Conservation (phyloP, 495 filamentous ascomycete genomes). For the Penicillium nucicola region DNA sequence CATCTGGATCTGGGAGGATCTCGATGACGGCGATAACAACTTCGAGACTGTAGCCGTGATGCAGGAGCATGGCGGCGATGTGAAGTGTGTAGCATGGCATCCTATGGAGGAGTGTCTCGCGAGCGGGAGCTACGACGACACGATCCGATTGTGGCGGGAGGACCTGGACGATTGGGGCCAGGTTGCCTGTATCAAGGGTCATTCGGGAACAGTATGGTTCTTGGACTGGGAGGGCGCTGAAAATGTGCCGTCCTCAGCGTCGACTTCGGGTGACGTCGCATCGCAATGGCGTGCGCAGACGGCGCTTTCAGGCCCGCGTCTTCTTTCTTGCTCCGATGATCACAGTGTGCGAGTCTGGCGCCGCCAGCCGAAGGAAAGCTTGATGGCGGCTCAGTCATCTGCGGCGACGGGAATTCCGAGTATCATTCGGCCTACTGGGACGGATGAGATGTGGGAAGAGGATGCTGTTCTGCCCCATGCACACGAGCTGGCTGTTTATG, state of each 20-base stretch:
- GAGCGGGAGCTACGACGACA: slow-evolving; percentile 88
- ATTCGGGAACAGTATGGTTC: slow-evolving; percentile 82
- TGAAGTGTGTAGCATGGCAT: slow-evolving; percentile 92
- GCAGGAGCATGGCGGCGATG: slow-evolving; percentile 89
- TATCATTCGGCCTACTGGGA: slow-evolving; percentile 68
- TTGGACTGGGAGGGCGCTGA: slow-evolving; percentile 68
- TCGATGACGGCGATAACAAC: slow-evolving; percentile 78
- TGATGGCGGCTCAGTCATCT: slow-evolving; percentile 19
- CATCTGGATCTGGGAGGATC: slow-evolving; percentile 99
- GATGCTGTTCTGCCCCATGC: slow-evolving; percentile 65
- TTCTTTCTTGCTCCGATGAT: slow-evolving; percentile 81
- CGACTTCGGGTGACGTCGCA: slow-evolving; percentile 7
- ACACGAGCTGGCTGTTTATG: slow-evolving; percentile 80
- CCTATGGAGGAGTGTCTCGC: slow-evolving; percentile 78
- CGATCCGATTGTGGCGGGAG: slow-evolving; percentile 82
- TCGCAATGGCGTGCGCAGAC: slow-evolving; percentile 37
- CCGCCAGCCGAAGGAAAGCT: slow-evolving; percentile 50
- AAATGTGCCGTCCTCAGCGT: slow-evolving; percentile 11
- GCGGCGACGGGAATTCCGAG: slow-evolving; percentile 58
- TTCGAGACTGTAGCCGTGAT: slow-evolving; percentile 95
- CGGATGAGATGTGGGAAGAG: slow-evolving; percentile 78
- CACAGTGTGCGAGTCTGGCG: slow-evolving; percentile 74
- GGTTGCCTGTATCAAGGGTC: slow-evolving; percentile 74
- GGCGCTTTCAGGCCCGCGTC: slow-evolving; percentile 55
- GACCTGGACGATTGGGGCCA: slow-evolving; percentile 92